A percentile compares a stretch with the other conserved stretches of the same genome.
Evolutionary conservation across 192 early-diverging fungal genomes (phyloP).

Genomic region (Gigaspora rosea): DNA sequence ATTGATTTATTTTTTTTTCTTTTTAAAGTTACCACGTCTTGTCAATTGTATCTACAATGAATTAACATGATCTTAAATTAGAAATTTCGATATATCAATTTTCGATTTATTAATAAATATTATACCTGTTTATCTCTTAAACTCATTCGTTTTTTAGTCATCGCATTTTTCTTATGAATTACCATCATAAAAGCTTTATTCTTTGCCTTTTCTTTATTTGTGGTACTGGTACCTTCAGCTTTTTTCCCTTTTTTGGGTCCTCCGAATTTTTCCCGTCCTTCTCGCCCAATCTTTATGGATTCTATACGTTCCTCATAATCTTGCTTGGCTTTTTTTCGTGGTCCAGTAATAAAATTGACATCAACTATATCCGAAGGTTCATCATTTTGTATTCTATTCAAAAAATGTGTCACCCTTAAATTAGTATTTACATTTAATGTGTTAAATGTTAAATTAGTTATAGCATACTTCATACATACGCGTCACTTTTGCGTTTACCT

Average conservation of each 20-base stretch:
- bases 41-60: constrained; percentile 15
- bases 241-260: constrained; percentile 82
- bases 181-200: constrained; percentile 96
- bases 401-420: not conserved
- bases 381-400: not conserved
- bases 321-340: constrained; percentile 80
- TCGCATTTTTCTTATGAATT: constrained; percentile 84
- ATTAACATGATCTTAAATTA: not conserved
- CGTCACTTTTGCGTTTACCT: not conserved
- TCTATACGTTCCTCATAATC: constrained; percentile 90
- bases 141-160: constrained; percentile 72
- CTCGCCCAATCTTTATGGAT: constrained; percentile 85
- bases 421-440: not conserved
- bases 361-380: constrained; percentile 39
- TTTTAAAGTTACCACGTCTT: not conserved
- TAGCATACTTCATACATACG: not conserved
- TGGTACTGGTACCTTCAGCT: constrained; percentile 68
- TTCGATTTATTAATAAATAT: not conserved
- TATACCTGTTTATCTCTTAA: constrained; percentile 77
- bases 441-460: not conserved
- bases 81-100: not conserved
- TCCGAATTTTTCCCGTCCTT: constrained; percentile 89
- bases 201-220: constrained; percentile 92
- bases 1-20: not conserved
- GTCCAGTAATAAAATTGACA: constrained; percentile 53